phyloP scores from a whole-genome alignment of 495 filamentous ascomycete species.

The Daldinia vernicosa region DNA sequence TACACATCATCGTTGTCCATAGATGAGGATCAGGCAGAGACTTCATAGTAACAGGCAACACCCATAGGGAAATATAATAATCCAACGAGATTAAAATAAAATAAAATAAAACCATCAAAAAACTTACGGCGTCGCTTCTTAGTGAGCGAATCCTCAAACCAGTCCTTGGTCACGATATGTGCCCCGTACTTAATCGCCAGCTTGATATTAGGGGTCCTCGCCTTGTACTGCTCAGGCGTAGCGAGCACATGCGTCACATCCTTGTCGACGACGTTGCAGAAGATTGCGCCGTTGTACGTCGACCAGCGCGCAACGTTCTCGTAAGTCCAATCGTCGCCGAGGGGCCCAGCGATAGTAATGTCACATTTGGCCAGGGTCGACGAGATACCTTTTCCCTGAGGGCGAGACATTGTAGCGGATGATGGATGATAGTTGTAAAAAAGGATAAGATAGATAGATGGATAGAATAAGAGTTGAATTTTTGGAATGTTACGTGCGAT shows the following conservation, averaged over 20 bases:
- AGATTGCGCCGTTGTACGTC: conserved; percentile 39
- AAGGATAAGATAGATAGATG: no score
- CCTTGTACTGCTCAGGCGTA: conserved; percentile 44
- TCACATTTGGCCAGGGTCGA: conserved; percentile 36
- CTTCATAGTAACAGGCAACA: not conserved
- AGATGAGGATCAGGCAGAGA: not conserved
- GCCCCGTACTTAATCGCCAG: conserved; percentile 34
- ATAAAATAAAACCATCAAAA: not conserved
- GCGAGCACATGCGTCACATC: conserved; percentile 53
- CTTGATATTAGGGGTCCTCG: conserved; percentile 30
- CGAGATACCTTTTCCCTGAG: not conserved
- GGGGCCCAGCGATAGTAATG: conserved; percentile 45
- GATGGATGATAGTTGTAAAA: not conserved
- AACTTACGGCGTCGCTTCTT: conserved; percentile 15
- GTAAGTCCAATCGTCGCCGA: conserved; percentile 45
- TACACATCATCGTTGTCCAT: not conserved
- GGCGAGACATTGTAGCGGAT: not conserved
- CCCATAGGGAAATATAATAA: not conserved
- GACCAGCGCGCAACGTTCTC: conserved; percentile 49
- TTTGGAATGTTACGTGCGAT: no score
- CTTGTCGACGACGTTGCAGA: conserved; percentile 30
- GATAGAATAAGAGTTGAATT: no score
- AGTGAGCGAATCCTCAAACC: conserved; percentile 52
- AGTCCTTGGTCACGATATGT: conserved; percentile 50
- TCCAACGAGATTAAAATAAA: no score